Conservation (phyloP, 1,284 basidiomycete species). For the Puccinia hordei region DNA sequence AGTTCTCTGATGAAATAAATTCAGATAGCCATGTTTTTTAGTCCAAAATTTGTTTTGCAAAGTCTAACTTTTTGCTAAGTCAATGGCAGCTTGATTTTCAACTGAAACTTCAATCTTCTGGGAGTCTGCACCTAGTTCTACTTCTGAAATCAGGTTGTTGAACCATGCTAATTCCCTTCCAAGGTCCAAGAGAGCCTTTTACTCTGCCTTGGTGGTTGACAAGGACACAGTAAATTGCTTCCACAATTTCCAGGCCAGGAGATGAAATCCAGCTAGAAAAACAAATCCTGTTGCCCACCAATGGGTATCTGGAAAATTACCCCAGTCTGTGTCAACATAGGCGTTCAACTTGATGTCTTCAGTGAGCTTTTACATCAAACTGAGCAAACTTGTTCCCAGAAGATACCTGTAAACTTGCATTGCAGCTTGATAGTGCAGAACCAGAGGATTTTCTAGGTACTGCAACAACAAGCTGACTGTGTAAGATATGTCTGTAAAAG, state of each 20-base stretch:
- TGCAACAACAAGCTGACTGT: too few species aligned
- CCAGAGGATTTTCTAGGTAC: not conserved
- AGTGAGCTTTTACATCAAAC: not conserved
- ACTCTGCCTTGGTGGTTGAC: too few species aligned
- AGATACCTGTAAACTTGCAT: not conserved
- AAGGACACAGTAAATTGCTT: not conserved
- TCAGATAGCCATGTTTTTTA: not conserved
- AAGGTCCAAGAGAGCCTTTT: not conserved
- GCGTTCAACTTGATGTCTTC: not conserved
- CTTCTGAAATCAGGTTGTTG: not conserved
- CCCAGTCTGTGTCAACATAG: conserved; percentile 13
- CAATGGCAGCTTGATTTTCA: not conserved
- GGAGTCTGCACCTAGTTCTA: not conserved
- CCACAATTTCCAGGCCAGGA: too few species aligned
- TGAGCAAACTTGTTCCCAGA: not conserved
- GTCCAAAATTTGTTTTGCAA: not conserved
- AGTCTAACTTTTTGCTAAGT: not conserved
- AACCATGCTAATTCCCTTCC: not conserved
- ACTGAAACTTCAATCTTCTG: not conserved
- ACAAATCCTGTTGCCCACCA: conserved; percentile 6
- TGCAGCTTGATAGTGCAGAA: not conserved
- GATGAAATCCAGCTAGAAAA: not conserved
- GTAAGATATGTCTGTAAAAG: conserved; percentile 1
- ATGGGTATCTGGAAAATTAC: too few species aligned
- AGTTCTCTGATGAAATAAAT: too few species aligned